phyloP scores from a whole-genome alignment of 179 eudicot species.

The Patellifolia procumbens region DNA sequence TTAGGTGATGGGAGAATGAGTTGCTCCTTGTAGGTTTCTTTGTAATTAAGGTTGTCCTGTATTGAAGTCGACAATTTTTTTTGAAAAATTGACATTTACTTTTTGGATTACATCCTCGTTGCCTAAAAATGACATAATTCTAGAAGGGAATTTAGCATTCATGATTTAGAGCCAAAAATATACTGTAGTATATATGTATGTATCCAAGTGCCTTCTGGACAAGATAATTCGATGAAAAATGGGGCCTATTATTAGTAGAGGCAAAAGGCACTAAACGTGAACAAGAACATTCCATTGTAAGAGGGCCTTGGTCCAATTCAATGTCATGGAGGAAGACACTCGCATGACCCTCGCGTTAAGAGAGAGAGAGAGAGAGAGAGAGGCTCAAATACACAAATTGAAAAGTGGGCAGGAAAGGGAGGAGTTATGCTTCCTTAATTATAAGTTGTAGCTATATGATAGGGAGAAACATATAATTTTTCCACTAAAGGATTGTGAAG shows the following conservation, averaged over 20 bases:
- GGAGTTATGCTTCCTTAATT: background rate
- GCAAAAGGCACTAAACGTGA: background rate
- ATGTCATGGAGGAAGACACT: constrained; percentile 1
- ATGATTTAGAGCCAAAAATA: background rate
- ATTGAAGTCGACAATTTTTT: background rate
- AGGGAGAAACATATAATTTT: background rate
- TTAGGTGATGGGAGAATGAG: background rate
- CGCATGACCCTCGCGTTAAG: background rate
- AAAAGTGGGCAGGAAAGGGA: background rate
- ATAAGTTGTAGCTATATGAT: background rate
- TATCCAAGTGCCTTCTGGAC: background rate
- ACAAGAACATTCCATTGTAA: background rate
- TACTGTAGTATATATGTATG: background rate
- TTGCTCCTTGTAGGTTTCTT: background rate
- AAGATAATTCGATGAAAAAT: background rate
- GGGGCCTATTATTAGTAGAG: constrained; percentile 3
- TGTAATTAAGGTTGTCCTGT: background rate
- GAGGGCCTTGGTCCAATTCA: background rate
- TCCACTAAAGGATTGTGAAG: background rate
- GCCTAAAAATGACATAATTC: background rate
- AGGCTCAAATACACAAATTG: background rate
- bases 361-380: background rate
- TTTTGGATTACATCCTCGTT: constrained; percentile 2
- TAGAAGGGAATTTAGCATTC: background rate
- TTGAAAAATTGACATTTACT: background rate